These are phyloP conservation scores for Rhynchosporium agropyri DNA, from an alignment of 2,329 filamentous ascomycete genomes.

Conservation along the genomic window DNA sequence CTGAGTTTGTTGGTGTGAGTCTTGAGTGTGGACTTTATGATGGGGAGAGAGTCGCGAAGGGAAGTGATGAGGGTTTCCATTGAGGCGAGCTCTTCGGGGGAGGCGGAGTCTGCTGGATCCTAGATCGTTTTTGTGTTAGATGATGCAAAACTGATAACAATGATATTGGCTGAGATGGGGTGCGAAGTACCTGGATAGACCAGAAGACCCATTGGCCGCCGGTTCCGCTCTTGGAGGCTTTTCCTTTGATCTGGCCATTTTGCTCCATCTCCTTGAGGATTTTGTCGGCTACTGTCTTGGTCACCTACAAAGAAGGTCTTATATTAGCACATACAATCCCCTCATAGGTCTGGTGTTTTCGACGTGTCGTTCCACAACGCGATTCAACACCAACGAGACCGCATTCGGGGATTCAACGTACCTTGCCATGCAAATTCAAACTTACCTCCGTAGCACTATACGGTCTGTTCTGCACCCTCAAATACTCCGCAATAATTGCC, in stretches of 20 bases:
- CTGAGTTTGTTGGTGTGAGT: slow-evolving; percentile 49
- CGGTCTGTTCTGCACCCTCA: slow-evolving; percentile 45
- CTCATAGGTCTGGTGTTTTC: slow-evolving; percentile 40
- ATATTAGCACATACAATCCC: slow-evolving; percentile 2
- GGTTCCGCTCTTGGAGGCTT: slow-evolving; percentile 40
- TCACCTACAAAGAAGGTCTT: slow-evolving; percentile 29
- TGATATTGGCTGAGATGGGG: not conserved
- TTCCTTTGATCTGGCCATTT: slow-evolving; percentile 59
- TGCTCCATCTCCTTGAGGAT: slow-evolving; percentile 65
- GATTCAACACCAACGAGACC: not conserved
- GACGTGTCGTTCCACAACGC: not conserved
- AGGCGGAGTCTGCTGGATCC: slow-evolving; percentile 52
- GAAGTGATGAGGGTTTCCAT: slow-evolving; percentile 52
- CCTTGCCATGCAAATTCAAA: slow-evolving; percentile 63
- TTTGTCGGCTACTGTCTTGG: slow-evolving; percentile 58
- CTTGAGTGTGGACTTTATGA: slow-evolving; percentile 54
- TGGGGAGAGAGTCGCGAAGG: slow-evolving; percentile 49
- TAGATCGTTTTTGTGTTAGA: slow-evolving; percentile 36
- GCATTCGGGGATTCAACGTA: slow-evolving; percentile 20
- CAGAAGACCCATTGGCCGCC: slow-evolving; percentile 44
- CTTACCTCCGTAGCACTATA: slow-evolving; percentile 57
- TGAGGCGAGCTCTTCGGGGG: slow-evolving; percentile 51
- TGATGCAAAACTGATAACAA: not conserved
- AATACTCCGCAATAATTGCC: slow-evolving; percentile 43
- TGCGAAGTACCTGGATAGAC: slow-evolving; percentile 37